phyloP scores from a whole-genome alignment of 768 basidiomycete species.

The Psilocybe azurescens region DNA sequence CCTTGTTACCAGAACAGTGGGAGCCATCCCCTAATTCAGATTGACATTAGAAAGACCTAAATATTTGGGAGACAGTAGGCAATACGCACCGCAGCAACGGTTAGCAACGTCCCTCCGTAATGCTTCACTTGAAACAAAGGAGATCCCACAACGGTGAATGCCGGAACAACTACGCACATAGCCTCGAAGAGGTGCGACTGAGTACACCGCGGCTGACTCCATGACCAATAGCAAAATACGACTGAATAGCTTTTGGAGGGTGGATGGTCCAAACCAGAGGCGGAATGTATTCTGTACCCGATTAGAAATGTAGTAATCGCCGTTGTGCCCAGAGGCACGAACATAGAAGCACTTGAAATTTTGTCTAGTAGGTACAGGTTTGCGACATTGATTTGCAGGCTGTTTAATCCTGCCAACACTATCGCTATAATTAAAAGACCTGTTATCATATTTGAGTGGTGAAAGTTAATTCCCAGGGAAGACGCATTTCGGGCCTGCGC shows the following conservation, averaged over 20 bases:
- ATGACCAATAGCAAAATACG: conserved; percentile 1
- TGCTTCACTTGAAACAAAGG: not conserved
- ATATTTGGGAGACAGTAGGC: not conserved
- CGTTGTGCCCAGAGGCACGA: no score
- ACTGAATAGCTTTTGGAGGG: not conserved
- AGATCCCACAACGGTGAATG: not conserved
- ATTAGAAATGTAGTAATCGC: no score
- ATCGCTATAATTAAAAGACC: no score
- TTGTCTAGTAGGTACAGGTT: no score
- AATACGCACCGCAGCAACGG: not conserved
- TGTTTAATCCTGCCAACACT: no score
- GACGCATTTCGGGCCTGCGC: no score
- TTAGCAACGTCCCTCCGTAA: not conserved
- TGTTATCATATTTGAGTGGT: no score
- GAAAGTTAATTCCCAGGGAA: no score
- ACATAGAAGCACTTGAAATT: no score
- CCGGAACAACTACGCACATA: conserved; percentile 1
- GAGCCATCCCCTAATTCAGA: not conserved
- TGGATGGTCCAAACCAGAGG: not conserved
- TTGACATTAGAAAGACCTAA: not conserved
- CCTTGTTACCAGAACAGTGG: not conserved
- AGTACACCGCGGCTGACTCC: conserved; percentile 7
- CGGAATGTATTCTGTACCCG: no score
- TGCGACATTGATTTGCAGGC: no score
- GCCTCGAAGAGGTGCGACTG: not conserved